These are phyloP conservation scores for Penicillium frequentans DNA, from an alignment of 2,329 filamentous ascomycete genomes.

Conservation along the genomic window DNA sequence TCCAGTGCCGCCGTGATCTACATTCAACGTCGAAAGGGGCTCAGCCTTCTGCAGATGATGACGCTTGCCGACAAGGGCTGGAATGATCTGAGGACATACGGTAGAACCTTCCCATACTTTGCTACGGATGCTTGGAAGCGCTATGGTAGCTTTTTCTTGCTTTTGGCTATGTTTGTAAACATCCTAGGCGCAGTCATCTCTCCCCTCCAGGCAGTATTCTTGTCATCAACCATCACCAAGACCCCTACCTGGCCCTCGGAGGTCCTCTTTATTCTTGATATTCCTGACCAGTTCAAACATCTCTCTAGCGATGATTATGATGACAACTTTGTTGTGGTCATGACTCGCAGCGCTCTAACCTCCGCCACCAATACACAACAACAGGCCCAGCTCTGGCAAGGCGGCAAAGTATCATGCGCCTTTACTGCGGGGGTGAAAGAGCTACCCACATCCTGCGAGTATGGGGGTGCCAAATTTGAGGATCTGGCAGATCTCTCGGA, in stretches of 20 bases:
- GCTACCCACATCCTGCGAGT: not conserved
- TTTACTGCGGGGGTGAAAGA: not conserved
- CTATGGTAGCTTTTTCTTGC: conserved; percentile 22
- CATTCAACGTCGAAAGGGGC: conserved; percentile 4
- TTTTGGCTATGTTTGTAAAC: conserved; percentile 17
- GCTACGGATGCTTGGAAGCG: conserved; percentile 12
- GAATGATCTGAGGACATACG: not conserved
- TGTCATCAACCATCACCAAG: conserved; percentile 15
- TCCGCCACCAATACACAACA: conserved; percentile 5
- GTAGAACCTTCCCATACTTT: not conserved
- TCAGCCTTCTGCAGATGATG: conserved; percentile 3
- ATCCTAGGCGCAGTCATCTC: not conserved
- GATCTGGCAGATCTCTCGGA: conserved; percentile 13
- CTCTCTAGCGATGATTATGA: not conserved
- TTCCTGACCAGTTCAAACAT: not conserved
- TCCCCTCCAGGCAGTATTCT: conserved; percentile 24
- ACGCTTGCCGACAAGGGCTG: conserved; percentile 23
- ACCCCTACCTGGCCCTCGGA: not conserved
- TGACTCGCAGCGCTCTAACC: not conserved
- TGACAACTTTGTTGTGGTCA: not conserved
- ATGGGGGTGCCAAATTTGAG: not conserved
- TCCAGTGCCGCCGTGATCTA: conserved; percentile 9
- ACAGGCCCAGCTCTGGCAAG: not conserved
- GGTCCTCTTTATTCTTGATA: not conserved
- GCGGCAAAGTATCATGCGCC: not conserved